Evolutionary conservation across 2,329 filamentous ascomycete genomes (phyloP).

Genomic region (Aschersonia sp.): DNA sequence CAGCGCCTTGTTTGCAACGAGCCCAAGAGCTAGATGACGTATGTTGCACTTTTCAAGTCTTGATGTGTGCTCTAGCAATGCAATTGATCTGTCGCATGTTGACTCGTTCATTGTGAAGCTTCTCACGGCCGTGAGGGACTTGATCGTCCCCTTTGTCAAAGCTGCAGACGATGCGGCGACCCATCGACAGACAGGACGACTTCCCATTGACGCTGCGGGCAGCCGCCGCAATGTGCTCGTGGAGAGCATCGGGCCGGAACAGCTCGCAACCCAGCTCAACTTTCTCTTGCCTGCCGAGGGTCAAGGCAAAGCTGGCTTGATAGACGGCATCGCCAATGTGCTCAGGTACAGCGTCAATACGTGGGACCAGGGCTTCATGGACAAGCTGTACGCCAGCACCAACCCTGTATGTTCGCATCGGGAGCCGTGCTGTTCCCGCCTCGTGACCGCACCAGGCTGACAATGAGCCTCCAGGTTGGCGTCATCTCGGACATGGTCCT

Average conservation of each 20-base stretch:
- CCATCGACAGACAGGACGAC: slow-evolving; percentile 35
- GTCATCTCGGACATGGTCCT: slow-evolving; percentile 76
- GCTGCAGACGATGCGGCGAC: slow-evolving; percentile 50
- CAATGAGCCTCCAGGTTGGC: slow-evolving; percentile 44
- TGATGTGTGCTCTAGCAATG: not conserved
- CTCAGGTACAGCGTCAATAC: slow-evolving; percentile 88
- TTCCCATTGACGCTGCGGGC: slow-evolving; percentile 24
- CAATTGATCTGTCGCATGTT: not conserved
- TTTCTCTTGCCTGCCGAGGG: slow-evolving; percentile 45
- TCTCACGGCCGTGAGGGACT: slow-evolving; percentile 48
- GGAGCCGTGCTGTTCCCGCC: slow-evolving; percentile 10
- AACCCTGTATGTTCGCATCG: slow-evolving; percentile 44
- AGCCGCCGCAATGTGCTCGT: slow-evolving; percentile 44
- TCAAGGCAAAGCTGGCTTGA: slow-evolving; percentile 56
- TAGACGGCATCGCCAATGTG: slow-evolving; percentile 55
- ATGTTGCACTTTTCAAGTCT: slow-evolving; percentile 5
- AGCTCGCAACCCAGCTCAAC: slow-evolving; percentile 38
- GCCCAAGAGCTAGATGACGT: slow-evolving; percentile 18
- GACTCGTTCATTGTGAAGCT: slow-evolving; percentile 30
- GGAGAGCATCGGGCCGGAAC: slow-evolving; percentile 43
- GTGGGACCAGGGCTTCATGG: slow-evolving; percentile 94
- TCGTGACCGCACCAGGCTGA: not conserved
- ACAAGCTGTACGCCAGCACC: slow-evolving; percentile 87
- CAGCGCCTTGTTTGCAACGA: slow-evolving; percentile 11
- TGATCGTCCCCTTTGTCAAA: slow-evolving; percentile 58